phyloP scores from a whole-genome alignment of 768 basidiomycete genomes.

The Collybiopsis luxurians region DNA sequence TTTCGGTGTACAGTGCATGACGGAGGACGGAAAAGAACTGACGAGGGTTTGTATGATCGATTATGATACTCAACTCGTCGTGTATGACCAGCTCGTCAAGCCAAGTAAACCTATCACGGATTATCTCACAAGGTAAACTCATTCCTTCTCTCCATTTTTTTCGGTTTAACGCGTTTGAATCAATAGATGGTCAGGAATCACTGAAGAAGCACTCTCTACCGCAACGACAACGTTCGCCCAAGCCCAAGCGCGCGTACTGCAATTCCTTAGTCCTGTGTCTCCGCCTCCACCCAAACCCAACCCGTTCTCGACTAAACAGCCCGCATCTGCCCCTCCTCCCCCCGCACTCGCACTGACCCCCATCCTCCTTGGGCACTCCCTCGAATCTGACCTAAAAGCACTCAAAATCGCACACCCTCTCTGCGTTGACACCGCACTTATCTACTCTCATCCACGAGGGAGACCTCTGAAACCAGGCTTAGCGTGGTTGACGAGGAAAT shows the following conservation, averaged over 20 bases:
- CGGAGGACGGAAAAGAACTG: conserved; percentile 87
- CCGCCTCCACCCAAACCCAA: conserved; percentile 28
- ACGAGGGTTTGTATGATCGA: conserved; percentile 86
- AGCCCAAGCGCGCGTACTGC: conserved; percentile 71
- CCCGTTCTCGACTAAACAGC: conserved; percentile 34
- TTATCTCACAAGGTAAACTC: conserved; percentile 81
- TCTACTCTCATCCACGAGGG: conserved; percentile 92
- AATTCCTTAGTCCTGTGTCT: conserved; percentile 48
- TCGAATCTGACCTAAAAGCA: conserved; percentile 90
- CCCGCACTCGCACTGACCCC: conserved; percentile 45
- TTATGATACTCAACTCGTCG: conserved; percentile 60
- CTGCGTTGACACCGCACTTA: conserved; percentile 88
- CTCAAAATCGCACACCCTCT: conserved; percentile 83
- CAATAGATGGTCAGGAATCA: conserved; percentile 90
- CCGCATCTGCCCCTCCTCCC: conserved; percentile 22
- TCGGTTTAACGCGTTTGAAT: neutral
- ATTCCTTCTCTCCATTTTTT: neutral
- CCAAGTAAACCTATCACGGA: conserved; percentile 82
- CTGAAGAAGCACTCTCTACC: conserved; percentile 59
- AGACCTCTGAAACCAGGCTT: conserved; percentile 92
- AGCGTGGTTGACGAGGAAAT: conserved; percentile 96
- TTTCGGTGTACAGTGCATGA: conserved; percentile 62
- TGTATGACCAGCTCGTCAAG: conserved; percentile 90
- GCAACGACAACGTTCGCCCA: conserved; percentile 78
- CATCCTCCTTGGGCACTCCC: conserved; percentile 91